phyloP scores from a whole-genome alignment of 768 basidiomycete genomes.

The Dacryopinax spathularia region DNA sequence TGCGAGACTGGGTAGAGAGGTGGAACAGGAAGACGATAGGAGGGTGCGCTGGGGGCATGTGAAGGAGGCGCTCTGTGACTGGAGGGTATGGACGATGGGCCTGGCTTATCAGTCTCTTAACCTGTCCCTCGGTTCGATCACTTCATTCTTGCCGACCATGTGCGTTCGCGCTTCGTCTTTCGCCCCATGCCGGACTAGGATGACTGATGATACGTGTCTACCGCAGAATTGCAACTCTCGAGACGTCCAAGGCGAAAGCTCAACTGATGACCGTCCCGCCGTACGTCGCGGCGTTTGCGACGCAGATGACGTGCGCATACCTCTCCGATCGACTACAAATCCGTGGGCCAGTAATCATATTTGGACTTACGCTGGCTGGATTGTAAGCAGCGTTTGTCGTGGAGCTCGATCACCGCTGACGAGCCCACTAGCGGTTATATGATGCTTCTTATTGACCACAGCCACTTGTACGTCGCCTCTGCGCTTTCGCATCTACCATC shows the following conservation, averaged over 20 bases:
- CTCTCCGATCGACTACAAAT: neutral
- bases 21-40: neutral
- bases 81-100: neutral
- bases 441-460: neutral
- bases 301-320: neutral
- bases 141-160: neutral
- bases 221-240: neutral
- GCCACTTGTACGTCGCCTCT: neutral
- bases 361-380: neutral
- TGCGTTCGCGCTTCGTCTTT: neutral
- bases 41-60: neutral
- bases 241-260: neutral
- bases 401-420: neutral
- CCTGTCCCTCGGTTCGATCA: neutral
- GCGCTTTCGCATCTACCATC: neutral
- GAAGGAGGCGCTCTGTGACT: neutral
- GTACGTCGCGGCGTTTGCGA: neutral
- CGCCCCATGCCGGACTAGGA: neutral
- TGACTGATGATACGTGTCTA: neutral
- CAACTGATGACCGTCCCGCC: neutral
- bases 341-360: neutral
- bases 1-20: neutral
- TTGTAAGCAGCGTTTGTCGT: neutral
- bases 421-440: neutral
- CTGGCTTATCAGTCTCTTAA: neutral